Evolutionary conservation across 2,329 filamentous ascomycete genomes (phyloP).

Genomic region (Chaetomium sp.): DNA sequence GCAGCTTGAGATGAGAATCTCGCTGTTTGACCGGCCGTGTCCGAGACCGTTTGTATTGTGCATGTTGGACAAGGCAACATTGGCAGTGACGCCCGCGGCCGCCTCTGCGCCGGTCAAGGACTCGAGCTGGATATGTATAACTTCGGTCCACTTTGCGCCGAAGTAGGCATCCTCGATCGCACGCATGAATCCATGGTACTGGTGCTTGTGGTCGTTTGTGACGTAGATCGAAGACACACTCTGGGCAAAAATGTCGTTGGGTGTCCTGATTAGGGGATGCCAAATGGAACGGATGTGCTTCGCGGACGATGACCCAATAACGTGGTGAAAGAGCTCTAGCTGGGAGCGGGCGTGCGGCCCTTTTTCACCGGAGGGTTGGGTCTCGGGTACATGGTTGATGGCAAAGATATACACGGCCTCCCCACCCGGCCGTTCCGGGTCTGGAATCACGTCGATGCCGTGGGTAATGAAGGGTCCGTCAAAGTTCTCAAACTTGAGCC

Average conservation of each 20-base stretch:
- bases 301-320: conserved; percentile 45
- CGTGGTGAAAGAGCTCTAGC: conserved; percentile 61
- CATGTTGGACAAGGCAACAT: conserved; percentile 48
- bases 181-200: conserved; percentile 48
- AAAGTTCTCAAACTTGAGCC: conserved; percentile 55
- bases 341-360: conserved; percentile 51
- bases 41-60: conserved; percentile 61
- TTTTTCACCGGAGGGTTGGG: conserved; percentile 40
- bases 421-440: conserved; percentile 43
- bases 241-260: conserved; percentile 59
- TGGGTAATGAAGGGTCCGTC: conserved; percentile 58
- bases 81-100: conserved; percentile 44
- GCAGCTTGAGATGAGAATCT: conserved; percentile 49
- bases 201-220: conserved; percentile 62
- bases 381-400: conserved; percentile 60
- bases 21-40: conserved; percentile 46
- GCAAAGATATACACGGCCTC: conserved; percentile 60
- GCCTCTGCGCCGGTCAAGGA: conserved; percentile 32
- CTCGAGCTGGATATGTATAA: conserved; percentile 49
- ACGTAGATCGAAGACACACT: conserved; percentile 55
- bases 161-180: conserved; percentile 50
- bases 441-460: conserved; percentile 61
- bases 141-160: conserved; percentile 51
- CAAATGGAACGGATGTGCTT: conserved; percentile 55
- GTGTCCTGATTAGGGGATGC: conserved; percentile 57